Base-by-base conservation (phyloP, 305 asterid species). In the Solanum hybrid region DNA sequence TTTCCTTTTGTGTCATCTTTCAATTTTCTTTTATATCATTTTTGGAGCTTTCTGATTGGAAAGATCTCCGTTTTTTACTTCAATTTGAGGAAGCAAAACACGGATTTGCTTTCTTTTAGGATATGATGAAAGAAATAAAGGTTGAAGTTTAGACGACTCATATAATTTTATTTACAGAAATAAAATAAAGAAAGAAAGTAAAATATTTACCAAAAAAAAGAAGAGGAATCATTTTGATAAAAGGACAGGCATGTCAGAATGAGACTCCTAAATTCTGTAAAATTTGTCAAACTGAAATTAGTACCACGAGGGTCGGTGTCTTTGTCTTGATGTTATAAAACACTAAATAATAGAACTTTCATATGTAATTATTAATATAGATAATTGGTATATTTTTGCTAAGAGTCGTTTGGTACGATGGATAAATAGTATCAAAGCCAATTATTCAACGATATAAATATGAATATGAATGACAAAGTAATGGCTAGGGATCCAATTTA, bases 381-480 rank as follows among this genome's bases (percentile, higher is more conserved):
- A 68, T 0, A 68, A 68, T 68, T 10, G 31, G 6, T 22, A 65
- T 9, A 65, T 65, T 22, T 22, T 51, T 51, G n/a, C 3, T 1
- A 6, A 17, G 12, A 2, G 0, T 68, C 7, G 14, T 9, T 68
- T 68, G 1, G 0, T 68, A 10, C 6, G 76, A 68, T n/a, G 15
- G 3, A 68, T 0, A 68, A 68, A 2, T 68, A 68, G 29, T 68
- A 68, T 68, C 0, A 4, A 4, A n/a, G 0, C 0, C 0, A 68
- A 68, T 68, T 68, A 68, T n/a, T 68, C 14, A 8, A 11, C 7
- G 1, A 68, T 9, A n/a, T 0, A 68, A n/a, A 0, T 68, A n/a
- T 68, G 6, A 3, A 0, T 9, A 65, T 65, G 10, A 38, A 65
- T 61, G 26, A 39, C 15, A 39, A 15, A n/a, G 31, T n/a, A 68